Base-by-base conservation (phyloP, 2,329 filamentous ascomycete genomes). In the Fusarium paranaense region DNA sequence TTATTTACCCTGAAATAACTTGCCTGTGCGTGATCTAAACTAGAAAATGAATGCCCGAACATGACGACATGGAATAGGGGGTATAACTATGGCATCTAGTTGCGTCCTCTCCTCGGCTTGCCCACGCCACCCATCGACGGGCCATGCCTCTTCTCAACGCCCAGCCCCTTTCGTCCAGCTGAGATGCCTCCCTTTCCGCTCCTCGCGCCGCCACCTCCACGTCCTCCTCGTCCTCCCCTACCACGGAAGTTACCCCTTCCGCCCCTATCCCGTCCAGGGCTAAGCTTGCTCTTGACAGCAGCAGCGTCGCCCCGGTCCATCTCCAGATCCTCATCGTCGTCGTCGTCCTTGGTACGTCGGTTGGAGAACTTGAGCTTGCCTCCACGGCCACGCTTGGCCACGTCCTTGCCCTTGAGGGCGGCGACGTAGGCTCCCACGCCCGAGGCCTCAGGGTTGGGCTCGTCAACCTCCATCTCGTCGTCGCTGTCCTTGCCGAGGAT, bases 321-420 rank as follows among this genome's bases (percentile, higher is more conserved):
- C 61, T 88, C 87, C 18, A 87, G 87, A 33, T 86, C 88, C 30
- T 87, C 84, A 47, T 85, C 85, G 13, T 85, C 85, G 38, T 85
- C 82, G 32, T 85, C 83, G 32, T 85, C 85, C 58, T 84, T 84
- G 65, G 82, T 82, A 64, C 85, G 86, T 80, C 87, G 89, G 82
- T 93, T 94, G 40, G 90, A 91, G 84, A 93, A 93, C 85, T 93
- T 94, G 77, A 94, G 85, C 81, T 90, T 90, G 54, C 92, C 92
- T 61, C 91, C 89, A 69, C 90, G 88, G 25, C 92, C 91, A 47
- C 91, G 88, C 78, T 88, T 88, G 20, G 89, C 90, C 2, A 88
- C 90, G 77, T 94, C 91, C 79, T 90, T 90, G 79, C 92, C 90
- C 80, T 90, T 90, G 73, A 94, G 87, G 22, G 92, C 92, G 16